Base-by-base conservation (phyloP, 306 rosid species). In the Canavalia ensiformis region DNA sequence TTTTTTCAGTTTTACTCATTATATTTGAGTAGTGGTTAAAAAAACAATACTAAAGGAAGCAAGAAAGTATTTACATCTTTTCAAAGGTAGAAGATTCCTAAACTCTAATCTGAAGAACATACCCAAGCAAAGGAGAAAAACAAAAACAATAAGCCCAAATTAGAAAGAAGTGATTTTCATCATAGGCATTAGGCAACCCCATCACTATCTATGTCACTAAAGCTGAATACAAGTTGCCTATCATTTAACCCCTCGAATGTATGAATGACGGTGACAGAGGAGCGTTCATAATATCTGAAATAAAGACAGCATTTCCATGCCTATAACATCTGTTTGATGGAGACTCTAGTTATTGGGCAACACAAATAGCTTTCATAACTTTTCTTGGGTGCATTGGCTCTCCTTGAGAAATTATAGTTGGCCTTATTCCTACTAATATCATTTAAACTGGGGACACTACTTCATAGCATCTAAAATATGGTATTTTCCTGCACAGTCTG, bases 331-430 rank as follows among this genome's bases (percentile, higher is more conserved):
- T 83, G 46, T 54, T 68, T 30, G n/a, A 44, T 52, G 64, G 37
- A 70, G 41, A 72, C 10, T 76, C 67, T 41, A 31, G 54, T 10
- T 5, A 59, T 8, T 47, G 39, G 5, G 12, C 52, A n/a, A 72
- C 55, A 41, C 37, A 54, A 64, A 80, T 71, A 39, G 47, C 47
- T 60, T 66, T 67, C 77, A 57, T 62, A 81, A 47, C 49, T 52
- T 29, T 46, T 75, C 78, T 8, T 30, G 11, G 7, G 35, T 58
- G 67, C 11, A n/a, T 1, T 68, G 58, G n/a, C 41, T 68, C 68
- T 13, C 59, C 62, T 29, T 51, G 83, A 68, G 7, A 35, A 68
- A 68, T 45, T 56, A 33, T 58, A 29, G 56, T 58, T 42, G 39
- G 41, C 46, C 62, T 47, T 13, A 45, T 56, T 57, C 44, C 7